Evolutionary conservation across 192 early-diverging fungal species (phyloP).

Genomic region (Kickxella alabastrina): DNA sequence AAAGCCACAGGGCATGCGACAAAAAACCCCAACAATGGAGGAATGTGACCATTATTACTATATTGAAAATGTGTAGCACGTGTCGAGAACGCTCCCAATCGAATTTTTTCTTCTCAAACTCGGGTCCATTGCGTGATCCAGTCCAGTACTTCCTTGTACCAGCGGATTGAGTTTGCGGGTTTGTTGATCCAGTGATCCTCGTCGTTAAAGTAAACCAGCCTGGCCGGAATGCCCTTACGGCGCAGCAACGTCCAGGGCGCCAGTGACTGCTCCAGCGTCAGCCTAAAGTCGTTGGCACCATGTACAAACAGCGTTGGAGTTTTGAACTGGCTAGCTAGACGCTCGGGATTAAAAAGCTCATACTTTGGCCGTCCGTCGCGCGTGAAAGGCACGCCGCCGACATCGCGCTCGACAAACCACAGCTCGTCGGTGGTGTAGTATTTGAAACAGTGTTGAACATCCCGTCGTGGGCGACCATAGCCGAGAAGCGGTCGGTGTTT

Average conservation of each 20-base stretch:
- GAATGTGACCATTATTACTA: too few species aligned
- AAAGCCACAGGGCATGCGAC: too few species aligned
- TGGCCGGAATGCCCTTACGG: slow-evolving; percentile 59
- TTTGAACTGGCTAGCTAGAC: slow-evolving; percentile 59
- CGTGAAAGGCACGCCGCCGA: slow-evolving; percentile 63
- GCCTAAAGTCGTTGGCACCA: slow-evolving; percentile 62
- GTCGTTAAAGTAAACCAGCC: slow-evolving; percentile 70
- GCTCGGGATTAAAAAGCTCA: slow-evolving; percentile 63
- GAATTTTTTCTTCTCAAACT: too few species aligned
- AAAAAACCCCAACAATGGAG: too few species aligned
- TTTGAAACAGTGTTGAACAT: slow-evolving; percentile 56
- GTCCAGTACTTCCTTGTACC: slow-evolving; percentile 63
- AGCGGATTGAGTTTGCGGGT: slow-evolving; percentile 62
- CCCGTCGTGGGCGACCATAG: slow-evolving; percentile 73
- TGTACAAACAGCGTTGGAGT: slow-evolving; percentile 78
- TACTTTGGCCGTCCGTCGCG: slow-evolving; percentile 50
- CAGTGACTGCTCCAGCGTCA: slow-evolving; percentile 64
- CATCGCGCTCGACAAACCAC: slow-evolving; percentile 74
- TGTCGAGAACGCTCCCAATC: slow-evolving; percentile 22
- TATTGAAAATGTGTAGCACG: too few species aligned
- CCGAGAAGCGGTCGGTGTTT: slow-evolving; percentile 62
- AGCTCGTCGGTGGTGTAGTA: slow-evolving; percentile 74
- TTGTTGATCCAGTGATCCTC: slow-evolving; percentile 68
- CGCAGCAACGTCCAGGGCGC: slow-evolving; percentile 70
- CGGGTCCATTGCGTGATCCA: too few species aligned